phyloP scores from a whole-genome alignment of 2,329 filamentous ascomycete species.

The Fusarium protoensiforme region DNA sequence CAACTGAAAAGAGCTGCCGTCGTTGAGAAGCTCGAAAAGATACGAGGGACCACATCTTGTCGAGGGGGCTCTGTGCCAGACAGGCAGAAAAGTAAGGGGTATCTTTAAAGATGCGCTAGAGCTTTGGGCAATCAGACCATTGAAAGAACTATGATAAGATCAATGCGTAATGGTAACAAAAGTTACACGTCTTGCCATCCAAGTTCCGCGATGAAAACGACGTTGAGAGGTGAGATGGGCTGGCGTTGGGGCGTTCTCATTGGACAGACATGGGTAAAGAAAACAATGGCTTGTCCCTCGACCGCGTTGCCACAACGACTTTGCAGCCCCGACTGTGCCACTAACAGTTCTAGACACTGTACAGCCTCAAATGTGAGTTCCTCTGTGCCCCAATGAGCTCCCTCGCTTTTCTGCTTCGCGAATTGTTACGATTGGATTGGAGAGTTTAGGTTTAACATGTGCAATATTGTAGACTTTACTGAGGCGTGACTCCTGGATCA shows the following conservation, averaged over 20 bases:
- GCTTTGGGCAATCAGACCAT: not conserved
- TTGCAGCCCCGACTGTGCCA: not conserved
- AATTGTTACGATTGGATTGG: too few species aligned
- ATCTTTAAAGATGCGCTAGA: not conserved
- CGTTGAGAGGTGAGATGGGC: slow-evolving; percentile 2
- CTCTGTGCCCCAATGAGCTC: too few species aligned
- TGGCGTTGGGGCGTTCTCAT: slow-evolving; percentile 4
- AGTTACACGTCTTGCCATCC: not conserved
- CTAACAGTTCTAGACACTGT: not conserved
- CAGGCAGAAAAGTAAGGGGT: not conserved
- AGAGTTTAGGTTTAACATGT: too few species aligned
- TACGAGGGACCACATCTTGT: slow-evolving; percentile 40
- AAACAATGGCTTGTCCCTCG: slow-evolving; percentile 13
- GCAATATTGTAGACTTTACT: too few species aligned
- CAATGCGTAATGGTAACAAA: not conserved
- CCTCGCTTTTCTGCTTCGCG: too few species aligned
- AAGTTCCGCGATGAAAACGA: slow-evolving; percentile 2
- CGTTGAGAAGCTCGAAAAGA: slow-evolving; percentile 47
- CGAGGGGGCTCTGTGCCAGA: slow-evolving; percentile 17
- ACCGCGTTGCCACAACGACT: slow-evolving; percentile 34
- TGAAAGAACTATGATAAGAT: not conserved
- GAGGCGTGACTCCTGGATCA: too few species aligned
- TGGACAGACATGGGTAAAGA: slow-evolving; percentile 12
- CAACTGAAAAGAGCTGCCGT: slow-evolving; percentile 51
- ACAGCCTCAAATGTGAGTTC: too few species aligned